Percentiles rank a stretch among this genome's conserved stretches.
Conservation (phyloP, 2,329 filamentous ascomycete genomes). For the Fusarium sp. region DNA sequence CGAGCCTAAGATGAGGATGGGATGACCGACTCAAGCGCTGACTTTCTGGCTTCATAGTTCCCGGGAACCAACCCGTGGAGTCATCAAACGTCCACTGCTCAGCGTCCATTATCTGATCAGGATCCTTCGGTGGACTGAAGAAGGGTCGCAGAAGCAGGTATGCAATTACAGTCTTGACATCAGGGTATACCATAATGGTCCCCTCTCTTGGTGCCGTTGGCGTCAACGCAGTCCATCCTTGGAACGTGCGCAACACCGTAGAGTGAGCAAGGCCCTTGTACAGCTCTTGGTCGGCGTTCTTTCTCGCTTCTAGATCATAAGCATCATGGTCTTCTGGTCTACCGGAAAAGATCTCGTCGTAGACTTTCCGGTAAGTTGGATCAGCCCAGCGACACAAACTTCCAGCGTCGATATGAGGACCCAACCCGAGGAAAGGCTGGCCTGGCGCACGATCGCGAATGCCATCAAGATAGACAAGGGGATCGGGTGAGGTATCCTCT, state of each 20-base stretch:
- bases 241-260: background rate
- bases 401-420: slow-evolving; percentile 56
- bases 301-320: background rate
- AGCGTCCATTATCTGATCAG: background rate
- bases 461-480: background rate
- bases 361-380: slow-evolving; percentile 7
- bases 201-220: background rate
- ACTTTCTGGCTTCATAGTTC: background rate
- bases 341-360: background rate
- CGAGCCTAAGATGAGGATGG: slow-evolving; percentile 2
- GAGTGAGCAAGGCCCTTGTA: slow-evolving; percentile 2
- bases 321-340: background rate
- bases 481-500: fast-evolving
- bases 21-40: slow-evolving; percentile 1
- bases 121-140: background rate
- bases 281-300: background rate
- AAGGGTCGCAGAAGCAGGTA: background rate
- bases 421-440: slow-evolving; percentile 48
- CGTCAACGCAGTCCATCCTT: slow-evolving; percentile 13
- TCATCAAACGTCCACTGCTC: background rate
- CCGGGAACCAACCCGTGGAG: background rate
- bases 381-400: slow-evolving; percentile 54
- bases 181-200: background rate
- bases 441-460: slow-evolving; percentile 22
- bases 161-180: background rate